Base-by-base conservation (phyloP, 768 basidiomycete species). In the Suillus occidentalis region DNA sequence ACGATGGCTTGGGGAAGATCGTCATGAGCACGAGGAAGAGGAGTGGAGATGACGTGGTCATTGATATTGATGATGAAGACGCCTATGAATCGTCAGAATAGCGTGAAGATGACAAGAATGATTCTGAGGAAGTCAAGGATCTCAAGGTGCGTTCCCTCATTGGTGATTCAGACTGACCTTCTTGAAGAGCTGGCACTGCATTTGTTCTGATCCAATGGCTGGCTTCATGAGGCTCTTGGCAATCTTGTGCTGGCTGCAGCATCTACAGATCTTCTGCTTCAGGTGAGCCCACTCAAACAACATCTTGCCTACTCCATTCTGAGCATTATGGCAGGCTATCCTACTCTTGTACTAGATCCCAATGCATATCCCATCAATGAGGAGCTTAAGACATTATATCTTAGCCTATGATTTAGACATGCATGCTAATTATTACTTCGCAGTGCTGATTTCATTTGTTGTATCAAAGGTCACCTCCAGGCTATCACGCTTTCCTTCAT, bases 121-220 rank as follows among this genome's bases (percentile, higher is more conserved):
- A 93, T 71, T 82, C 85, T 10, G 86, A 87, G 25, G 88, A 91
- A 70, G 85, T 96, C 47, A 87, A 84, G 70, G 89, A 83, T n/a
- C 82, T 96, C 62, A 94, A 93, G 87, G 92, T 92, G 72, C 59
- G 77, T 68, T 28, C 65, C 64, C 57, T 7, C 63, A 3, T 34
- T 37, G 14, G 40, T 42, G 40, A 42, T 39, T 39, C 13, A 14
- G 13, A 28, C 28, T 28, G 28, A 28, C 28, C 28, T 28, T 28
- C 28, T 28, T 28, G 28, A 28, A 28, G 28, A 28, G 28, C 28
- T 3, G 28, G 28, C 28, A 28, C 28, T 28, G 28, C 28, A 28
- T 28, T 28, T 28, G 28, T 28, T 28, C 28, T 28, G 28, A 28
- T 28, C 28, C 28, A 3, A 28, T 28, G 28, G 28, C 28, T 28